These are phyloP conservation scores for Phenoliferia sp. DNA, from an alignment of 1,284 basidiomycete genomes.

Conservation along the genomic window DNA sequence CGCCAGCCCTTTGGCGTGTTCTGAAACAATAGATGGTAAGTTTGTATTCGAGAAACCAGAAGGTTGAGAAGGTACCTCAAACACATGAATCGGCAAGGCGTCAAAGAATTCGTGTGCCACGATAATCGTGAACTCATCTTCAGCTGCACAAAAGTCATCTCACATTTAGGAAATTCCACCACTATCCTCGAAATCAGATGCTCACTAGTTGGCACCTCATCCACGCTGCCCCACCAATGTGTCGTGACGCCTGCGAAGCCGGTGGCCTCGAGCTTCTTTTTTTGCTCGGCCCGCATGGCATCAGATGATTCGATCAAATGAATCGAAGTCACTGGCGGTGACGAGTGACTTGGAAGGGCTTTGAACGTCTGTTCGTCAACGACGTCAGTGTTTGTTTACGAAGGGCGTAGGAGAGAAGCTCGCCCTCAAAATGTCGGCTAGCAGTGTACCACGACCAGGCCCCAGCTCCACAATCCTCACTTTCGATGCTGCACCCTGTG, in stretches of 20 bases:
- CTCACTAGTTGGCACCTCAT: constrained; percentile 55
- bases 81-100: constrained; percentile 84
- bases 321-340: constrained; percentile 56
- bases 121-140: constrained; percentile 68
- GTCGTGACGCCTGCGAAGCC: constrained; percentile 46
- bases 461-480: constrained; percentile 86
- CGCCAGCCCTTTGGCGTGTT: constrained; percentile 76
- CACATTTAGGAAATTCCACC: too few relatives aligned
- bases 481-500: constrained; percentile 51
- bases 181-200: constrained; percentile 1
- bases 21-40: too few relatives aligned
- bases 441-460: constrained; percentile 87
- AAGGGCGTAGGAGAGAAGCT: constrained; percentile 32
- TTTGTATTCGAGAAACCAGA: constrained; percentile 6
- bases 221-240: constrained; percentile 70
- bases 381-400: too few relatives aligned
- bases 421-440: constrained; percentile 84
- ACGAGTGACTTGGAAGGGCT: constrained; percentile 52
- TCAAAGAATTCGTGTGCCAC: constrained; percentile 98
- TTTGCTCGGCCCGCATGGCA: constrained; percentile 62
- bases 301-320: constrained; percentile 77
- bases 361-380: constrained; percentile 42
- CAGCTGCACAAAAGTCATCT: constrained; percentile 38
- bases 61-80: constrained; percentile 67
- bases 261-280: constrained; percentile 49